Evolutionary conservation across 768 basidiomycete species (phyloP), one percentile per base, ranked within the genome.

Genomic region (Harrya chromipes): DNA sequence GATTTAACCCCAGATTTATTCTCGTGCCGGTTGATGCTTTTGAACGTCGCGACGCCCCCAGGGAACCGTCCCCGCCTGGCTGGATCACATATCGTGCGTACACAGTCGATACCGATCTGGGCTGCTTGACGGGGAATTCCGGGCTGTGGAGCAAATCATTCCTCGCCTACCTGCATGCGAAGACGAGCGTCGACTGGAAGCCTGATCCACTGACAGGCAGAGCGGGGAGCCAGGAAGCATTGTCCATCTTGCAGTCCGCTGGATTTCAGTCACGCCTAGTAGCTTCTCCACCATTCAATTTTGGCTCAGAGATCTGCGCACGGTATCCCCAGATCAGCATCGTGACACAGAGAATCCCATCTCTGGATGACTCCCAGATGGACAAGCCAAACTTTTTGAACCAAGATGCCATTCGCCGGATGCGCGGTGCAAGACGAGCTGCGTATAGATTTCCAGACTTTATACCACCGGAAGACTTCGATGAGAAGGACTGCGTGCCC

Each of bases 101-200:
- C 39, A 40, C 36, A 7, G 47, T 70, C 16, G 61, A 72, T 44
- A 47, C 48, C 8, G 51, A 63, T 17, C 50, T 73, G 4, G 62
- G 68, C 12, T 55, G 63, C 24, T 56, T 72, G 17, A 46, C 34
- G 1, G 48, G 48, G 10, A 38, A 38, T 19, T 5, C 16, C 2
- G 38, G 23, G 1, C 37, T 70, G 43, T 53, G 52, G 0, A 65
- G 61, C 49, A 57, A 58, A 37, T 55, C 77, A 11, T 76, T 66
- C 53, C 66, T 64, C 37, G 65, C 70, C 1, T 74, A 76, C 46
- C 62, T 80, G 6, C 78, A 80, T 40, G 72, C 74, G 14, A 47
- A 75, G 6, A 78, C 71, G 0, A 72, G 71, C 20, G 43, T 14
- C 16, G 54, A 33, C 66, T 68, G 37, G 29, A 29, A 59, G 74